Evolutionary conservation across 371 early-diverging fungal species (phyloP).

Genomic region (Mortierella sp.): DNA sequence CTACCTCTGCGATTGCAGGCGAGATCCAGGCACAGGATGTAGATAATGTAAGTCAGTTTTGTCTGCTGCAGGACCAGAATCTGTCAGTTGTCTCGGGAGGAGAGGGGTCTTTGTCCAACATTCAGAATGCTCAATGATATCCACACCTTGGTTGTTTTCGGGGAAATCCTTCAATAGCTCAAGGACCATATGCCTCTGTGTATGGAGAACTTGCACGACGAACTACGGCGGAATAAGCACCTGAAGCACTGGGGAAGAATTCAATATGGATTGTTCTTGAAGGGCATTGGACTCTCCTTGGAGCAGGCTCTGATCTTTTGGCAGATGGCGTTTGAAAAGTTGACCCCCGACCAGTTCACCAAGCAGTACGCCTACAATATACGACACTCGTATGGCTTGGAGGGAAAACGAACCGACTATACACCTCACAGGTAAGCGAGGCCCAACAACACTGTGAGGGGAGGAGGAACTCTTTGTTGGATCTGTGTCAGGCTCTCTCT

Average conservation of each 20-base stretch:
- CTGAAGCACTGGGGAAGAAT: slow-evolving; percentile 90
- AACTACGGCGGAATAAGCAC: slow-evolving; percentile 81
- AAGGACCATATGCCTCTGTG: slow-evolving; percentile 90
- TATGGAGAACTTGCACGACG: slow-evolving; percentile 85
- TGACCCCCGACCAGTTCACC: slow-evolving; percentile 91
- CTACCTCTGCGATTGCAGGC: slow-evolving; percentile 59
- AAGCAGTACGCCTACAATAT: slow-evolving; percentile 97
- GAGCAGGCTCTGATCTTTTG: slow-evolving; percentile 95
- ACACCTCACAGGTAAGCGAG: slow-evolving; percentile 86
- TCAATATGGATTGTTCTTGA: slow-evolving; percentile 94
- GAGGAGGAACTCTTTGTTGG: too few relatives aligned
- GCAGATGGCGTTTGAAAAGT: slow-evolving; percentile 79
- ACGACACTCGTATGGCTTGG: slow-evolving; percentile 98
- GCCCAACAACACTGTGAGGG: too few relatives aligned
- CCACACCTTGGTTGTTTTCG: too few relatives aligned
- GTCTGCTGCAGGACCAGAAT: too few relatives aligned
- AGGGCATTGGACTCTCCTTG: slow-evolving; percentile 91
- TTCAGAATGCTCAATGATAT: too few relatives aligned
- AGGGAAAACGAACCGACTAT: slow-evolving; percentile 96
- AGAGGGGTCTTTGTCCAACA: too few relatives aligned
- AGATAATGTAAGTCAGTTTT: slow-evolving; percentile 60
- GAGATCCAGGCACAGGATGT: slow-evolving; percentile 72
- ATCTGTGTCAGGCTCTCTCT: too few relatives aligned
- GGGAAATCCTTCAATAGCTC: too few relatives aligned
- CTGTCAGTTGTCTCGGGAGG: too few relatives aligned